phyloP scores from a whole-genome alignment of 345 rosid species.

The Psidium friedrichsthalianum region DNA sequence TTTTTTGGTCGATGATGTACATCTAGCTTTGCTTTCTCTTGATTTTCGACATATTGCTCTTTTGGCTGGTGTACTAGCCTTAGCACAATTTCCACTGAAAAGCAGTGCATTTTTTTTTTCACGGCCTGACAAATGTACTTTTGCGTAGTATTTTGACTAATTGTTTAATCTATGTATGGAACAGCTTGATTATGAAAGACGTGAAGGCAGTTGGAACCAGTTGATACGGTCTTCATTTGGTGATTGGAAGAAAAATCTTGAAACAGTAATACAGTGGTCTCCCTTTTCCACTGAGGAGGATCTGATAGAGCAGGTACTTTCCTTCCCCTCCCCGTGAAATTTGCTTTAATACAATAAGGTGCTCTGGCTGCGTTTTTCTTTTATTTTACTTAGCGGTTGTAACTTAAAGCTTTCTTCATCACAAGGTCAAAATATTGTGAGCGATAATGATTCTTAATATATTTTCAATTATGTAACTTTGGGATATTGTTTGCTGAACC shows the following conservation, averaged over 20 bases:
- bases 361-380: neutral
- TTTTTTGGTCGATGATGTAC: neutral
- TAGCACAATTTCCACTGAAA: neutral
- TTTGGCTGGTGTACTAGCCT: neutral
- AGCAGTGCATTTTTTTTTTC: neutral
- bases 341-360: neutral
- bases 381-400: neutral
- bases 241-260: conserved; percentile 65
- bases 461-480: neutral
- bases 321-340: neutral
- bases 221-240: conserved; percentile 30
- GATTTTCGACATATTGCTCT: neutral
- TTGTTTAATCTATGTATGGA: neutral
- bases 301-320: conserved; percentile 65
- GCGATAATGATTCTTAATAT: neutral
- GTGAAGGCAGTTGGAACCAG: conserved; percentile 45
- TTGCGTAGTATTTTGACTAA: neutral
- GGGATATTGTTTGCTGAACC: neutral
- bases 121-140: neutral
- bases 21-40: neutral
- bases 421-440: neutral
- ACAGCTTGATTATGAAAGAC: conserved; percentile 71
- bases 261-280: conserved; percentile 71
- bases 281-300: conserved; percentile 73
- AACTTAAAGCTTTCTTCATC: neutral